phyloP scores from a whole-genome alignment of 768 basidiomycete genomes.

The Dendrothele bispora region DNA sequence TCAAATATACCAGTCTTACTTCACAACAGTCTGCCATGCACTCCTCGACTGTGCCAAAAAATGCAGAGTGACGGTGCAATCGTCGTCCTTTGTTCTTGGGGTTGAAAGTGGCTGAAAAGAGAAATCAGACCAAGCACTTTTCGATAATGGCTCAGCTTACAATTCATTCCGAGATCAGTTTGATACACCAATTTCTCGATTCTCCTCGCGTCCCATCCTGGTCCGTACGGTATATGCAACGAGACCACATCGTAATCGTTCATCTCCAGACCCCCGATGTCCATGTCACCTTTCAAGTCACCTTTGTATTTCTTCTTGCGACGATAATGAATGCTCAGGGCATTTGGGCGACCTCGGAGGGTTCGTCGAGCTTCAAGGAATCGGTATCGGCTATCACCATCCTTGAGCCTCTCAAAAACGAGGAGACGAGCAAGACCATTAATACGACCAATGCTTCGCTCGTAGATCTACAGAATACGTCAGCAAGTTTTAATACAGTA shows the following conservation, averaged over 20 bases:
- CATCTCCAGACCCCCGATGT: conserved; percentile 47
- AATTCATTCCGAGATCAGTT: conserved; percentile 62
- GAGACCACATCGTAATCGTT: conserved; percentile 56
- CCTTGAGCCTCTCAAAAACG: conserved; percentile 57
- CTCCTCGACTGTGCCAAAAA: conserved; percentile 59
- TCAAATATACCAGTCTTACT: too few species aligned
- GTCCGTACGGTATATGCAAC: conserved; percentile 62
- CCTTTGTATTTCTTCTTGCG: conserved; percentile 50
- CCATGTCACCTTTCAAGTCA: conserved; percentile 49
- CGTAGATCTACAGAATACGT: too few species aligned
- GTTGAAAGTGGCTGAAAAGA: conserved; percentile 51
- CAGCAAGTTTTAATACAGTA: too few species aligned
- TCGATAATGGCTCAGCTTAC: conserved; percentile 24
- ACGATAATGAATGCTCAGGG: conserved; percentile 23
- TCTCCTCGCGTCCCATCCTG: conserved; percentile 54
- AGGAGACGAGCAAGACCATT: conserved; percentile 63
- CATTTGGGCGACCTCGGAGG: conserved; percentile 49
- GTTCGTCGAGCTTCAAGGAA: conserved; percentile 49
- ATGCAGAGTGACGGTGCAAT: conserved; percentile 64
- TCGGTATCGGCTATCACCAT: conserved; percentile 39
- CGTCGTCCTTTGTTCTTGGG: conserved; percentile 60
- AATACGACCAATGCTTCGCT: conserved; percentile 55
- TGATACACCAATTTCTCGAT: conserved; percentile 59
- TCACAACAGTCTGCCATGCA: conserved; percentile 64
- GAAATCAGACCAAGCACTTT: background rate